A percentile compares a stretch with the other conserved stretches of the same genome.
Evolutionary conservation across 2,329 filamentous ascomycete genomes (phyloP).

Genomic region (Penicillium sp.): DNA sequence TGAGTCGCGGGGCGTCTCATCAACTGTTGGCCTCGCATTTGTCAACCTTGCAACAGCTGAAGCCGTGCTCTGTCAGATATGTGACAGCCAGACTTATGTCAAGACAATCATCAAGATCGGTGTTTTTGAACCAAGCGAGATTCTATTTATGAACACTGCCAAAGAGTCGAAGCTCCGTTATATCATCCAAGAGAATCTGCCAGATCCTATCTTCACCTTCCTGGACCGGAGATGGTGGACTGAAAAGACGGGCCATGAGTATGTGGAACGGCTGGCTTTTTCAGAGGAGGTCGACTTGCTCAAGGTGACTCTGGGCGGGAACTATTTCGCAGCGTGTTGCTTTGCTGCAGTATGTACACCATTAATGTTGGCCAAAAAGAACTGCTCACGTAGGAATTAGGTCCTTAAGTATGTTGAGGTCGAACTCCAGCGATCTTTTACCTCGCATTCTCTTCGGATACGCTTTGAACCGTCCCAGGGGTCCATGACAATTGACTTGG

Average conservation of each 20-base stretch:
- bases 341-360: slow-evolving; percentile 70
- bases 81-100: slow-evolving; percentile 88
- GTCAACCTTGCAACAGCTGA: slow-evolving; percentile 83
- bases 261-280: slow-evolving; percentile 76
- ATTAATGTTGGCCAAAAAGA: neutral
- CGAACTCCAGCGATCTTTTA: slow-evolving; percentile 65
- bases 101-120: slow-evolving; percentile 82
- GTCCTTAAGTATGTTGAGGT: slow-evolving; percentile 77
- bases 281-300: slow-evolving; percentile 75
- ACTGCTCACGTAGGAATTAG: slow-evolving; percentile 45
- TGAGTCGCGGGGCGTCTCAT: slow-evolving; percentile 82
- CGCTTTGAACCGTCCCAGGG: slow-evolving; percentile 85
- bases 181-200: slow-evolving; percentile 69
- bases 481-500: slow-evolving; percentile 92
- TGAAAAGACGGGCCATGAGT: slow-evolving; percentile 71
- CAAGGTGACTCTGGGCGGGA: slow-evolving; percentile 74
- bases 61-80: slow-evolving; percentile 82
- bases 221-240: slow-evolving; percentile 81
- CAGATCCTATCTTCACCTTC: slow-evolving; percentile 59
- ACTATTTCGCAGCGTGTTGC: slow-evolving; percentile 80
- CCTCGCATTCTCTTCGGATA: slow-evolving; percentile 76
- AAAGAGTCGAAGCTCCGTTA: slow-evolving; percentile 71
- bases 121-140: slow-evolving; percentile 73
- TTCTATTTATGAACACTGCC: slow-evolving; percentile 73
- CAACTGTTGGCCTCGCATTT: slow-evolving; percentile 80